Percentiles rank a stretch among this genome's conserved stretches.
Evolutionary conservation across 1,284 basidiomycete genomes (phyloP).

Genomic region (Cryptococcus sp.): DNA sequence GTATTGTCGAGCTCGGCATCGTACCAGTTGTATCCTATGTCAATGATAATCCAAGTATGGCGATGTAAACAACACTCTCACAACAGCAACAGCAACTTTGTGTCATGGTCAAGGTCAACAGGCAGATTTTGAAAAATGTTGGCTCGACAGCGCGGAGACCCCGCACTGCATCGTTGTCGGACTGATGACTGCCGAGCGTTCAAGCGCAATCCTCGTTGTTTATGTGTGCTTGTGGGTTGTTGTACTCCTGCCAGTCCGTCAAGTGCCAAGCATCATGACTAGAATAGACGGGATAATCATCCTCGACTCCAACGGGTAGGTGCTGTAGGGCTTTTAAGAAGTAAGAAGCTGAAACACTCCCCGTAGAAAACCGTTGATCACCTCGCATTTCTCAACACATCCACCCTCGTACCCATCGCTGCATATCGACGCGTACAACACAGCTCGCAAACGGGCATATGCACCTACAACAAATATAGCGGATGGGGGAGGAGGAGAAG

Average conservation of each 20-base stretch:
- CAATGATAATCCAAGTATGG: no score
- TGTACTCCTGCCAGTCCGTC: not conserved
- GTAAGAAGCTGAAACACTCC: not conserved
- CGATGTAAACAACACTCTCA: no score
- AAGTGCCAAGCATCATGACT: constrained; percentile 32
- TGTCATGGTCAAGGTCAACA: no score
- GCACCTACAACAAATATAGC: constrained; percentile 10
- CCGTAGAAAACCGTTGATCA: constrained; percentile 77
- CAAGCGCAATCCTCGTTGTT: not conserved
- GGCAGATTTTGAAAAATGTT: no score
- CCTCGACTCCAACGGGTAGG: constrained; percentile 75
- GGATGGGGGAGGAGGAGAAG: no score
- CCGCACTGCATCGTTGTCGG: no score
- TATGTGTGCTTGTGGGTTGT: not conserved
- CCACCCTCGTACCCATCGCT: constrained; percentile 77
- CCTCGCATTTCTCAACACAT: constrained; percentile 82
- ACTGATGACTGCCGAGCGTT: no score
- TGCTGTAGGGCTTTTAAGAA: constrained; percentile 13
- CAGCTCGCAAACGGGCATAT: constrained; percentile 63
- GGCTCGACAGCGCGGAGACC: no score
- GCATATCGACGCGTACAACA: constrained; percentile 82
- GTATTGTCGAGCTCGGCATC: constrained; percentile 9
- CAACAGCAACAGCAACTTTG: no score
- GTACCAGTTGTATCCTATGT: no score
- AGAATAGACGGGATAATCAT: constrained; percentile 86